Conservation (phyloP, 345 rosid species). For the Dipteronia dyeriana region DNA sequence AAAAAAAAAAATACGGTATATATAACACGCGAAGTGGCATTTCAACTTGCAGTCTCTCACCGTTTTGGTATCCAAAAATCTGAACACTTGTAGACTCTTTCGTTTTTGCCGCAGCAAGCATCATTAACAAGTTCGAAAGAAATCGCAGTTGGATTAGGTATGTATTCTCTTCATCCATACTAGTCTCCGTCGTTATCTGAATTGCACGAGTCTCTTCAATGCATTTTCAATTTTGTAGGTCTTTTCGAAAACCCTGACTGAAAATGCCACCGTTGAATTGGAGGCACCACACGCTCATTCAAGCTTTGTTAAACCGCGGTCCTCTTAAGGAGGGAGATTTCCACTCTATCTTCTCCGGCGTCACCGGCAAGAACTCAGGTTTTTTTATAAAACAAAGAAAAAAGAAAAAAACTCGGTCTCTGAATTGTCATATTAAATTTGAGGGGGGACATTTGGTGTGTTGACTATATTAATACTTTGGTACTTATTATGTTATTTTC, state of each 20-base stretch:
- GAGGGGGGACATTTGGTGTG: too few species aligned
- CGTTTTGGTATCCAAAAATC: neutral
- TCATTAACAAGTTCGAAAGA: neutral
- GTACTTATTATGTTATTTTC: neutral
- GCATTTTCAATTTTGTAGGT: neutral
- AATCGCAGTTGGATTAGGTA: neutral
- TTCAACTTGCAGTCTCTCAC: neutral
- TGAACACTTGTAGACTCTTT: neutral
- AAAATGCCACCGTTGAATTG: slow-evolving; percentile 58
- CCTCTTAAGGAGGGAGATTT: slow-evolving; percentile 76
- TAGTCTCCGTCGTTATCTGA: neutral
- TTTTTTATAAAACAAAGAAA: neutral
- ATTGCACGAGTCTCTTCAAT: neutral
- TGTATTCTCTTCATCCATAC: neutral
- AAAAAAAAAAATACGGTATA: too few species aligned
- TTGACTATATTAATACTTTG: neutral
- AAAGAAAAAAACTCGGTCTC: neutral
- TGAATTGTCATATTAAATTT: neutral
- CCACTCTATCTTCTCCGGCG: slow-evolving; percentile 57
- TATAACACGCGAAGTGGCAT: too few species aligned
- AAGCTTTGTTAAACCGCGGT: slow-evolving; percentile 80
- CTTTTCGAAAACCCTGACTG: neutral
- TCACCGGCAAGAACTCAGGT: slow-evolving; percentile 68
- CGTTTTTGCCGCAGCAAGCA: neutral
- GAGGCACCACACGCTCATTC: slow-evolving; percentile 84